Conservation (phyloP, 495 filamentous ascomycete species). For the Aspergillus taichungensis region DNA sequence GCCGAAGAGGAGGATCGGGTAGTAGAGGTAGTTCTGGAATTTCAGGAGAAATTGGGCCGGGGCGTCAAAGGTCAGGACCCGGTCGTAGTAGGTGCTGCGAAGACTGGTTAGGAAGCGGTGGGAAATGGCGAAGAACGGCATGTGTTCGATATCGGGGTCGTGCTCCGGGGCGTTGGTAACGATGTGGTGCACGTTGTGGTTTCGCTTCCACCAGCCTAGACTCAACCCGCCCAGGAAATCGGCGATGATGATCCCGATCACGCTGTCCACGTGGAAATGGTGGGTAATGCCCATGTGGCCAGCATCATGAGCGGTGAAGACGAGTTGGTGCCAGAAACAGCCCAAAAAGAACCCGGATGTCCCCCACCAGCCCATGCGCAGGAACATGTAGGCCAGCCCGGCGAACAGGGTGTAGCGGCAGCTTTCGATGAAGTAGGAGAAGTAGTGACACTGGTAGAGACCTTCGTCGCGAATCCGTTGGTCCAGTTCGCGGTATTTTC, state of each 20-base stretch:
- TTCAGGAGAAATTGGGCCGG: slow-evolving; percentile 61
- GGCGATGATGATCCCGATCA: slow-evolving; percentile 85
- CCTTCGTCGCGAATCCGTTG: slow-evolving; percentile 62
- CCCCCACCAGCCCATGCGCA: slow-evolving; percentile 66
- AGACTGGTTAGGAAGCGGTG: slow-evolving; percentile 74
- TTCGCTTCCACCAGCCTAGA: slow-evolving; percentile 93
- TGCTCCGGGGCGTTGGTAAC: slow-evolving; percentile 95
- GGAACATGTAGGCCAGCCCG: slow-evolving; percentile 50
- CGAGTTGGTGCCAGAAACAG: slow-evolving; percentile 88
- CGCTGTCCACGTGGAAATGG: slow-evolving; percentile 67
- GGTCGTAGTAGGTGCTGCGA: slow-evolving; percentile 82
- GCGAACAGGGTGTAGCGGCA: slow-evolving; percentile 71
- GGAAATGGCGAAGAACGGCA: slow-evolving; percentile 90
- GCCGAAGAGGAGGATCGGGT: slow-evolving; percentile 73
- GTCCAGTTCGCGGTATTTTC: slow-evolving; percentile 70
- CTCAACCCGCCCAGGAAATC: slow-evolving; percentile 88
- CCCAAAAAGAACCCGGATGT: slow-evolving; percentile 71
- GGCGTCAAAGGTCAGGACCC: slow-evolving; percentile 74
- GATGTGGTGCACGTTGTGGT: slow-evolving; percentile 97
- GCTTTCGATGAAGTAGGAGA: slow-evolving; percentile 65
- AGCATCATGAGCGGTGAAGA: slow-evolving; percentile 93
- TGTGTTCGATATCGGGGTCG: slow-evolving; percentile 94
- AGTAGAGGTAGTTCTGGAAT: slow-evolving; percentile 80
- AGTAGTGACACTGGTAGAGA: slow-evolving; percentile 82
- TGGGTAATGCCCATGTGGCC: slow-evolving; percentile 98